Base-by-base conservation (phyloP, 2,329 filamentous ascomycete species). In the Fusarium nelsonii region DNA sequence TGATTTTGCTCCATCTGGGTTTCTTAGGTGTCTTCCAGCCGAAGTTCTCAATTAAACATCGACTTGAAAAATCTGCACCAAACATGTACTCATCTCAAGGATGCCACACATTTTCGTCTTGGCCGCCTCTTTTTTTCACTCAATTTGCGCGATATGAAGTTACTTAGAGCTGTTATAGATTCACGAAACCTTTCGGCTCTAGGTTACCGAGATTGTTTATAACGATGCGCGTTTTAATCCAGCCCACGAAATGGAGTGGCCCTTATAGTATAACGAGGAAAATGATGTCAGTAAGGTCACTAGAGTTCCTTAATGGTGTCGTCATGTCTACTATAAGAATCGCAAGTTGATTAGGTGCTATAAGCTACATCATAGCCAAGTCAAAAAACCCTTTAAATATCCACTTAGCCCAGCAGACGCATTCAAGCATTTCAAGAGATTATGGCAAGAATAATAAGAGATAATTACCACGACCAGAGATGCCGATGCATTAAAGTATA, bases 371-470 rank as follows among this genome's bases (percentile, higher is more conserved):
- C 10, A 36, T 30, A 20, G 1, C 18, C 9, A 53, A 6, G 48
- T 28, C 4, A 33, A 32, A 33, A 16, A 46, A 2, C 20, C 9
- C 1, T 46, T 53, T 4, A 6, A 26, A 16, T 3, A 26, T n/a
- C 8, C 3, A 37, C 18, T 14, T 4, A 39, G 30, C 12, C 33
- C 45, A 4, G 36, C 26, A 5, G 59, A 60, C 6, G 63, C 67
- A 9, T 81, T 76, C 65, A 33, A 39, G 2, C 58, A 75, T n/a
- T 82, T 82, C 48, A 71, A 75, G 30, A 15, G 68, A 9, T 68
- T 84, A 0, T 66, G 79, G 6, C 58, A 71, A 14, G 71, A 80
- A 10, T 80, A 84, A 62, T 60, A 73, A 11, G 59, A 76, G 2
- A 73, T 80, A 0, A 62, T 82, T 3, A 49, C 63, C 2, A 71